A percentile compares a stretch with the other conserved stretches of the same genome.
Conservation (phyloP, 441 rosid genomes). For the Gossypium aridum region DNA sequence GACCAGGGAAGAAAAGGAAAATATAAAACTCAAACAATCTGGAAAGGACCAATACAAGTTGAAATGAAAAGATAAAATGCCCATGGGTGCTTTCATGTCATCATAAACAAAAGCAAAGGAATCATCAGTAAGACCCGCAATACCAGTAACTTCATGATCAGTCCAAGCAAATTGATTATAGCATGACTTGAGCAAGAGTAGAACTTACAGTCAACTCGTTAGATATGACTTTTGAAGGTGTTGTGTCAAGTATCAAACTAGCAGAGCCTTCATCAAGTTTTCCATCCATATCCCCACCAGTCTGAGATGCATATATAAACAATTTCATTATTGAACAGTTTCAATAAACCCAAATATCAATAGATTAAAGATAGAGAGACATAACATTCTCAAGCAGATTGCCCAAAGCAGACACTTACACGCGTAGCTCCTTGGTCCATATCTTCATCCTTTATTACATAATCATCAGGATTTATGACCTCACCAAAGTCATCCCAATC, state of each 20-base stretch:
- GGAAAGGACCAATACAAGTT: not conserved
- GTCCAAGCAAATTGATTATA: not conserved
- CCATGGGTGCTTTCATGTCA: not conserved
- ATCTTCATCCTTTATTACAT: constrained; percentile 77
- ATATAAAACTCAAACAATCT: not conserved
- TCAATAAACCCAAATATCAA: constrained; percentile 11
- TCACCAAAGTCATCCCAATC: constrained; percentile 99
- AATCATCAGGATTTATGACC: constrained; percentile 93
- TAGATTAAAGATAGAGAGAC: not conserved
- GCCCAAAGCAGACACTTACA: constrained; percentile 36
- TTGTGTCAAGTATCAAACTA: constrained; percentile 79
- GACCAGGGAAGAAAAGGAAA: not conserved
- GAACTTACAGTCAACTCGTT: constrained; percentile 87
- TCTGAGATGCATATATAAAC: constrained; percentile 32
- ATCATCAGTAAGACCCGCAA: not conserved
- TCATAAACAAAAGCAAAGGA: constrained; percentile 8
- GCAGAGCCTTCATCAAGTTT: constrained; percentile 91
- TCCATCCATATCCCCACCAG: constrained; percentile 70
- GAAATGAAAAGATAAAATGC: not conserved
- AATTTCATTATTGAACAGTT: not conserved
- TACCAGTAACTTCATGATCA: not conserved
- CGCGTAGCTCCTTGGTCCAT: constrained; percentile 64
- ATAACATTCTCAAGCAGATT: constrained; percentile 12
- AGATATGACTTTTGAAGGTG: constrained; percentile 93
- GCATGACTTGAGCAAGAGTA: constrained; percentile 5